Base-by-base conservation (phyloP, 805 yeast genomes). In the Danielia oregonensis region DNA sequence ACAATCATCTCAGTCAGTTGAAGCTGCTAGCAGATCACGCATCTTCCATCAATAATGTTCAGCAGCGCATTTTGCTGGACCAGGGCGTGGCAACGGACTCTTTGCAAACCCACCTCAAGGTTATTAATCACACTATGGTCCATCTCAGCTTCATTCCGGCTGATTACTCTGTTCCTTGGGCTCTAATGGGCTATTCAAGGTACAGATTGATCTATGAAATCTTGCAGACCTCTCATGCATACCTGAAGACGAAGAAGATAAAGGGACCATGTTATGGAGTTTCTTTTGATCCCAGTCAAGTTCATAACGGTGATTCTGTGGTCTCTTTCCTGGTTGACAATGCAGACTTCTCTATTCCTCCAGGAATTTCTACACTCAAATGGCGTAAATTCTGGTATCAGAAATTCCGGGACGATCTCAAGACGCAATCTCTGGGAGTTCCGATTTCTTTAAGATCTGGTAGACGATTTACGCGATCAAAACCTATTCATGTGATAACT, bases 301-400 rank as follows among this genome's bases (percentile, higher is more conserved):
- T 19, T 6, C 22, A 19, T 19, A 9, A 9, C 9, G 9, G 6
- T 6, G 9, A 9, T 9, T 19, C 22, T 6, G 6, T 6, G 9
- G 22, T 19, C 22, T 7, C 22, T 6, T 7, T 19, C 22, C 22
- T 7, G 9, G 9, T 7, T 6, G 22, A 9, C 22, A 18, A 7
- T n/a, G 13, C 9, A 9, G 17, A 17, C 5, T 30, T 23, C 18
- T 14, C 22, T 17, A 26, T 35, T 30, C 52, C 37, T 17, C 46
- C 43, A 6, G 30, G 33, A 7, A 28, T 49, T 7, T 8, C 37
- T 2, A 37, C 28, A 4, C 23, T 13, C 16, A 30, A 36, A 8
- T 57, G 61, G 61, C 41, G 62, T 24, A 33, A 41, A 30, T 52
- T 42, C 40, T 52, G 55, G 52, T 45, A 49, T 23, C 12, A 32